Evolutionary conservation across 441 rosid genomes (phyloP).

Genomic region (Adansonia gregorii): DNA sequence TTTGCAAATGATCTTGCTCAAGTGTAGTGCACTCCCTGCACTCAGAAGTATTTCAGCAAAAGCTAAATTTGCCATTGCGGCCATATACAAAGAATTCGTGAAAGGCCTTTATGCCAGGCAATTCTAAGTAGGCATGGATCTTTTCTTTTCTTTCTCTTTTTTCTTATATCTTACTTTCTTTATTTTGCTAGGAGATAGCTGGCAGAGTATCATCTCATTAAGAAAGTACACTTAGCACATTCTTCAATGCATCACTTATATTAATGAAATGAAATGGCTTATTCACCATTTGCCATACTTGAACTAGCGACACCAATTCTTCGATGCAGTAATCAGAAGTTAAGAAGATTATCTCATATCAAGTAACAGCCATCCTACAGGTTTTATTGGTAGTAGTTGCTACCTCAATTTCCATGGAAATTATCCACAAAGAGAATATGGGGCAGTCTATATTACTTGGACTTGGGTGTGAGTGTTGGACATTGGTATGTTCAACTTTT

Average conservation of each 20-base stretch:
- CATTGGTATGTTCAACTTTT: no score
- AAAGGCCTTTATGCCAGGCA: background rate
- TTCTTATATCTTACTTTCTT: no score
- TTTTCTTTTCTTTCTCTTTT: background rate
- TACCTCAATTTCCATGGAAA: background rate
- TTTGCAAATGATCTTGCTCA: background rate
- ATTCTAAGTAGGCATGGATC: background rate
- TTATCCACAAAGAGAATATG: background rate
- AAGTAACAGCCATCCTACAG: background rate
- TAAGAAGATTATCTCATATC: background rate
- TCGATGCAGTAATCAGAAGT: background rate
- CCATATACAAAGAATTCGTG: background rate
- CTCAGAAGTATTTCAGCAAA: background rate
- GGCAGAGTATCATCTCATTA: background rate
- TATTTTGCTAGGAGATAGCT: background rate
- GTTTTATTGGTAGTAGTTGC: background rate
- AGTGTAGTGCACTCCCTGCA: background rate
- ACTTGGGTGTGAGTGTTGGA: no score
- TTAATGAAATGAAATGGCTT: constrained; percentile 10
- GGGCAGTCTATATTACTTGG: no score
- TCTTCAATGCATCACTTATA: background rate
- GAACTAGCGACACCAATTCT: background rate
- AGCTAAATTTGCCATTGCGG: background rate
- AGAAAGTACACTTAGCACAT: background rate
- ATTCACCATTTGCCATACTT: background rate